These are phyloP conservation scores for Arthroderma uncinatum DNA, from an alignment of 2,329 filamentous ascomycete genomes.

Conservation along the genomic window DNA sequence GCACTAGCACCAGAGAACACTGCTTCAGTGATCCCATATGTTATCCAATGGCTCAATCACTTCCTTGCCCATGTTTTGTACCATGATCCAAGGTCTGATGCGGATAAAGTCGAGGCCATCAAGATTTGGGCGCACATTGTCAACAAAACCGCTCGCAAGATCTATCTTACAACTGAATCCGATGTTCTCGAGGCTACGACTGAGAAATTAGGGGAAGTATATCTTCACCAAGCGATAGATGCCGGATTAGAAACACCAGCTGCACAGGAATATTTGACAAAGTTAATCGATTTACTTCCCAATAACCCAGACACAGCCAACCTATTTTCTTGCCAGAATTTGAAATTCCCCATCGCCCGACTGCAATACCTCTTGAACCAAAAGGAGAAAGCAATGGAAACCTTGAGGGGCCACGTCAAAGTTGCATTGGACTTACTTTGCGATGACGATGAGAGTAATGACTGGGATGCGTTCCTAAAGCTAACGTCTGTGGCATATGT, in stretches of 20 bases:
- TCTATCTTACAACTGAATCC: neutral
- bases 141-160: neutral
- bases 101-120: conserved; percentile 10
- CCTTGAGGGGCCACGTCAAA: conserved; percentile 17
- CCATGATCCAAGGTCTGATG: conserved; percentile 6
- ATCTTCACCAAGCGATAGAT: conserved; percentile 12
- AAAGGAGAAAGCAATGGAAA: conserved; percentile 16
- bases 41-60: conserved; percentile 7
- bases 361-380: conserved; percentile 16
- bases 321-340: neutral
- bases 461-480: conserved; percentile 19
- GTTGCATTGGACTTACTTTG: conserved; percentile 21
- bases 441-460: conserved; percentile 22
- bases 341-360: conserved; percentile 9
- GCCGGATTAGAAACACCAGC: conserved; percentile 7
- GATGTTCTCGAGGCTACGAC: conserved; percentile 5
- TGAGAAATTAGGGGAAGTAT: conserved; percentile 10
- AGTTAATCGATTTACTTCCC: conserved; percentile 9
- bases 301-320: neutral
- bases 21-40: neutral
- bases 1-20: conserved; percentile 10
- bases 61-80: conserved; percentile 9
- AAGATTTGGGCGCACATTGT: conserved; percentile 12
- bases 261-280: conserved; percentile 9
- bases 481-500: conserved; percentile 18